Base-by-base conservation (phyloP, 176 grass and related monocot genomes). In the Hsuehochloa calcarea region DNA sequence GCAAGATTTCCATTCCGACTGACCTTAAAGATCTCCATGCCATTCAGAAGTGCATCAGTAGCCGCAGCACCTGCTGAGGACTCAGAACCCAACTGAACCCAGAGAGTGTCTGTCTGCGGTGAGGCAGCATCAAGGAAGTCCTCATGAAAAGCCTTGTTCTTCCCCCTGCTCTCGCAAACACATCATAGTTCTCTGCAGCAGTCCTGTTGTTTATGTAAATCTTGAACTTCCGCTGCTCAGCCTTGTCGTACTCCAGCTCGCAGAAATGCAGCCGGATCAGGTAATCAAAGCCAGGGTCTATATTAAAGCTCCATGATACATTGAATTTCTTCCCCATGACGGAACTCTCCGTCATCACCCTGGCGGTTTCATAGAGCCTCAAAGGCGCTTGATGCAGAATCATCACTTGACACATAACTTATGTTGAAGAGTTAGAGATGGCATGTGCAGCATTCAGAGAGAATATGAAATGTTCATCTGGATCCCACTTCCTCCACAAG, bases 11-110 rank as follows among this genome's bases (percentile, higher is more conserved):
- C 87, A 22, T 93, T 77, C 68, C 76, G 85, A 74, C 96, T 98
- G 52, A 98, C 89, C 80, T 98, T 98, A 79, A 98, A 98, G 71
- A 98, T 98, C 78, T 98, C 96, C 89, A 98, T 93, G 58, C 96
- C 96, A 67, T 93, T 98, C 20, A 98, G n/a, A 68, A 98, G 84
- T 0, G 96, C 96, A 68, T 98, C 96, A 35, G 67, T 77, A 58
- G 89, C 91, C 2, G 78, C 84, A 50, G 91, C 66, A 52, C 91
- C 87, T 11, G 89, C 26, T 19, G 88, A 84, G 31, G 89, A 81
- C 80, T 98, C 93, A 6, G 96, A 80, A 15, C 96, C 96, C 45
- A 98, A 69, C 81, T 95, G 96, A 88, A 98, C 85, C 96, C 96
- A 98, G 46, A 98, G 93, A 37, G 93, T 91, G 73, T 92, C 96